A percentile compares a stretch with the other conserved stretches of the same genome.
Evolutionary conservation across 2,329 filamentous ascomycete species (phyloP).

Genomic region (Ophiostoma tasmaniense): DNA sequence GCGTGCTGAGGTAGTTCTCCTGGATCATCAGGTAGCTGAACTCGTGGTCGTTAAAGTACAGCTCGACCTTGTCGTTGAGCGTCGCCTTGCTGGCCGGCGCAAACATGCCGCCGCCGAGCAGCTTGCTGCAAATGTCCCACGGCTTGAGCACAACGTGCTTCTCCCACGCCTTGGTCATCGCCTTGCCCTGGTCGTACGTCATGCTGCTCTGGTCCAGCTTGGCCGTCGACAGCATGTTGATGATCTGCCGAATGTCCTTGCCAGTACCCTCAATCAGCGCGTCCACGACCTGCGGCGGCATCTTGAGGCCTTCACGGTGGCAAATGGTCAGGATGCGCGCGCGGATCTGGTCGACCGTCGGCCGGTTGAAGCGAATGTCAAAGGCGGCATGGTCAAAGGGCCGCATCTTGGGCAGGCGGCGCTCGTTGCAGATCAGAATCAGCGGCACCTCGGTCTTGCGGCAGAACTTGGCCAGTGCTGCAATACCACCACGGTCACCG

Average conservation of each 20-base stretch:
- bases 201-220: slow-evolving; percentile 78
- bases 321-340: slow-evolving; percentile 93
- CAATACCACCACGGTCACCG: slow-evolving; percentile 90
- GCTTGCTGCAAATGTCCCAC: slow-evolving; percentile 95
- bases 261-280: slow-evolving; percentile 91
- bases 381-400: slow-evolving; percentile 83
- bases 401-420: slow-evolving; percentile 91
- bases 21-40: slow-evolving; percentile 97
- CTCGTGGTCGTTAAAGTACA: slow-evolving; percentile 99
- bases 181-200: slow-evolving; percentile 76
- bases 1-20: slow-evolving; percentile 88
- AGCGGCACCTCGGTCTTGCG: slow-evolving; percentile 92
- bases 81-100: slow-evolving; percentile 73
- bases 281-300: slow-evolving; percentile 76
- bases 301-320: slow-evolving; percentile 79
- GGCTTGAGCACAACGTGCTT: slow-evolving; percentile 95
- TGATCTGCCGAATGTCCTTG: slow-evolving; percentile 93
- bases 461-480: slow-evolving; percentile 86
- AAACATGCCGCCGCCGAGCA: slow-evolving; percentile 82
- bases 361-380: slow-evolving; percentile 80
- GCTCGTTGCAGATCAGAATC: slow-evolving; percentile 96
- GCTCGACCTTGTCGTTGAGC: slow-evolving; percentile 93
- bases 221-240: slow-evolving; percentile 95
- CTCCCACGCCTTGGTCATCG: slow-evolving; percentile 97
- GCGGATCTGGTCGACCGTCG: slow-evolving; percentile 83